phyloP scores from a whole-genome alignment of 495 filamentous ascomycete species.

The Lindgomyces ingoldianus region DNA sequence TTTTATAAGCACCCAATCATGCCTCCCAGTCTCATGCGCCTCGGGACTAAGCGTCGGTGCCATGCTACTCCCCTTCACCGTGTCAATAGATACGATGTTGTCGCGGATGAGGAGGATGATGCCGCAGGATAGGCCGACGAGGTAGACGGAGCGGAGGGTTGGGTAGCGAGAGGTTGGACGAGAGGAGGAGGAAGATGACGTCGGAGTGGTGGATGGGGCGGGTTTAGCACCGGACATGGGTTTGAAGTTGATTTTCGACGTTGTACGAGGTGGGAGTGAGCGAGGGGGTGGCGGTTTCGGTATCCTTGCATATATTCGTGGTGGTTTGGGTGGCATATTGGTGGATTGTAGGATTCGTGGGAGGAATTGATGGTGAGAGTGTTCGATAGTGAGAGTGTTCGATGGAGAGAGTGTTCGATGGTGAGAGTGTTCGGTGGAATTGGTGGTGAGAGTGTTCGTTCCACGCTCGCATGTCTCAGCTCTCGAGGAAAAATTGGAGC shows the following conservation, averaged over 20 bases:
- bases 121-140: too few relatives aligned
- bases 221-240: not conserved
- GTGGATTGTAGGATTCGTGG: not conserved
- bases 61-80: conserved; percentile 42
- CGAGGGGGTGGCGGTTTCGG: not conserved
- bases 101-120: conserved; percentile 21
- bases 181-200: not conserved
- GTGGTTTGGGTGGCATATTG: conserved; percentile 16
- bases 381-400: too few relatives aligned
- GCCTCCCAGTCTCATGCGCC: conserved; percentile 35
- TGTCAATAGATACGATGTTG: conserved; percentile 12
- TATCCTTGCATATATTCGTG: not conserved
- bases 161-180: not conserved
- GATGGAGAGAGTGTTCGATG: too few relatives aligned
- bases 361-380: too few relatives aligned
- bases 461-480: too few relatives aligned
- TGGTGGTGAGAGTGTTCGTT: not conserved
- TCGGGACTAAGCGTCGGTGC: conserved; percentile 42
- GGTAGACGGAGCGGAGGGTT: not conserved
- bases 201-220: not conserved
- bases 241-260: not conserved
- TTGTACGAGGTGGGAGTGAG: not conserved
- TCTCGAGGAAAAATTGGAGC: not conserved
- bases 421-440: not conserved
- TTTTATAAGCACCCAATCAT: conserved; percentile 31